Conservation (phyloP, 108 stramenopile species). For the Fragilaria crotonensis region DNA sequence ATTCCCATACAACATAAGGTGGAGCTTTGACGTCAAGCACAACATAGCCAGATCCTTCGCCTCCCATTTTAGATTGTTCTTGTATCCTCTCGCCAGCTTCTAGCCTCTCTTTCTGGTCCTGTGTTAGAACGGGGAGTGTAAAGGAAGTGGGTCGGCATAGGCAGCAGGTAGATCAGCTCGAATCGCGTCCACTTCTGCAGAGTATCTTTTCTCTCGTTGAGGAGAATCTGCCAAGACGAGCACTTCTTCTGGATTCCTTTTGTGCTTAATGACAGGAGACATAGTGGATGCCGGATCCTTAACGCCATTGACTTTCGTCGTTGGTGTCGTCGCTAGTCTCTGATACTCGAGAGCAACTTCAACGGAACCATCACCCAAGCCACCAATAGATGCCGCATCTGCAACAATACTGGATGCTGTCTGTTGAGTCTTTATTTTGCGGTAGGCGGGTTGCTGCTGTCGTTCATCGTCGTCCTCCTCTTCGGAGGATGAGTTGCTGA, state of each 20-base stretch:
- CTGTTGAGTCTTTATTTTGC: constrained; percentile 9
- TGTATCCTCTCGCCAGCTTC: constrained; percentile 62
- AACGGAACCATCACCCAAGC: constrained; percentile 31
- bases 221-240: constrained; percentile 3
- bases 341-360: constrained; percentile 11
- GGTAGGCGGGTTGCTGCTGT: neutral
- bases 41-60: constrained; percentile 80
- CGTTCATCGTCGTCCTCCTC: neutral
- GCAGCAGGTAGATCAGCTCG: constrained; percentile 33
- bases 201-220: neutral
- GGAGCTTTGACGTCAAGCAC: constrained; percentile 77
- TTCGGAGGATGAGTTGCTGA: constrained; percentile 31
- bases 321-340: constrained; percentile 4
- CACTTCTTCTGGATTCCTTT: constrained; percentile 11
- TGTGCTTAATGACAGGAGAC: neutral
- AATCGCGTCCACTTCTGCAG: constrained; percentile 30
- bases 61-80: constrained; percentile 78
- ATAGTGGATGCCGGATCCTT: constrained; percentile 6
- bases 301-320: no score
- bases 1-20: constrained; percentile 77
- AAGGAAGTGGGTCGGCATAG: constrained; percentile 64
- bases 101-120: constrained; percentile 38
- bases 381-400: constrained; percentile 59
- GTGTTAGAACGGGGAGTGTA: constrained; percentile 46
- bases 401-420: constrained; percentile 30